Conservation (phyloP, 768 basidiomycete genomes). For the Collybia sordida region DNA sequence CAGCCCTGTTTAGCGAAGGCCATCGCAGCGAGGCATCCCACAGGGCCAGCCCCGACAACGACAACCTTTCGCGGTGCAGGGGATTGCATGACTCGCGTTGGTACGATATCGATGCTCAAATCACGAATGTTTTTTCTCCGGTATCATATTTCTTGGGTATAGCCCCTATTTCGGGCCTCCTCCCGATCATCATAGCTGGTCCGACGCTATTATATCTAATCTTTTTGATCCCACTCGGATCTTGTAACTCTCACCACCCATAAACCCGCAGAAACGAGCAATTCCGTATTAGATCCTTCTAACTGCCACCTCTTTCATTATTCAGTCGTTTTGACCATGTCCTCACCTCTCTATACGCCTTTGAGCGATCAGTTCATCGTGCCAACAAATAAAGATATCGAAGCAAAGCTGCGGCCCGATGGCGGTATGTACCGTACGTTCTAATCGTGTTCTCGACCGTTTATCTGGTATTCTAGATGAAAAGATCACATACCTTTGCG, state of each 20-base stretch:
- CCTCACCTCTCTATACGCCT: slow-evolving; percentile 17
- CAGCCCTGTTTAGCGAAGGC: slow-evolving; percentile 87
- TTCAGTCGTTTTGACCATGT: background rate
- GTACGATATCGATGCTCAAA: background rate
- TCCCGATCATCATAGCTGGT: background rate
- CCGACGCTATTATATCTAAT: background rate
- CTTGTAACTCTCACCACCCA: background rate
- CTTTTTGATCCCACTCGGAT: slow-evolving; percentile 6
- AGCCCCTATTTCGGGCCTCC: slow-evolving; percentile 13
- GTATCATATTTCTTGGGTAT: background rate
- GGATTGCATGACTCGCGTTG: slow-evolving; percentile 3
- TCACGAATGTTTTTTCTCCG: background rate
- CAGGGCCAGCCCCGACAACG: slow-evolving; percentile 88
- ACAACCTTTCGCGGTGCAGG: slow-evolving; percentile 45
- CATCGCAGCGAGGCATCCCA: slow-evolving; percentile 89
- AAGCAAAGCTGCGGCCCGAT: slow-evolving; percentile 36
- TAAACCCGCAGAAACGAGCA: background rate
- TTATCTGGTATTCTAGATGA: slow-evolving; percentile 34
- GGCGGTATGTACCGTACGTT: slow-evolving; percentile 30
- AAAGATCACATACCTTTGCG: slow-evolving; percentile 84
- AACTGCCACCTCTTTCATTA: background rate
- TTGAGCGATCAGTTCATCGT: slow-evolving; percentile 54
- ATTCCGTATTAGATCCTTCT: background rate
- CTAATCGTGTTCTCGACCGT: slow-evolving; percentile 2
- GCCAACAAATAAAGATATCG: slow-evolving; percentile 54